These are phyloP conservation scores for Boechera divaricarpa DNA, from an alignment of 345 rosid species.

Conservation along the genomic window DNA sequence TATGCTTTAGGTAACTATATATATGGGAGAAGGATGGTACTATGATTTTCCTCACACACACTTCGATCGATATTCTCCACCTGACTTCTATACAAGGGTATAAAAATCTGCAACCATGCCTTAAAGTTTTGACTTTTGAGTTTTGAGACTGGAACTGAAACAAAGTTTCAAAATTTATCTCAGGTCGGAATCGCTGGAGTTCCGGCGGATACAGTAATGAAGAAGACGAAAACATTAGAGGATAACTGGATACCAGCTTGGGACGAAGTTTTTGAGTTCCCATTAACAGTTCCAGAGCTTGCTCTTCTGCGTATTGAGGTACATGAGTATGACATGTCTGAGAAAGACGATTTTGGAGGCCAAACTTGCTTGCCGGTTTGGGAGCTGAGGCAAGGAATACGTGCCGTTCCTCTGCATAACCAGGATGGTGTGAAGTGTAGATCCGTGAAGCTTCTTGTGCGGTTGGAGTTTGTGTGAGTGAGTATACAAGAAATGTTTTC, in stretches of 20 bases:
- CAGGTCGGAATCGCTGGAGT: conserved; percentile 94
- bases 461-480: conserved; percentile 56
- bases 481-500: neutral
- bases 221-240: conserved; percentile 72
- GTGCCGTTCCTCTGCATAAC: conserved; percentile 62
- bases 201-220: conserved; percentile 71
- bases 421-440: conserved; percentile 63
- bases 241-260: conserved; percentile 83
- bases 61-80: conserved; percentile 80
- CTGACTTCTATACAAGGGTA: conserved; percentile 87
- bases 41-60: conserved; percentile 73
- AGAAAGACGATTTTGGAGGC: conserved; percentile 93
- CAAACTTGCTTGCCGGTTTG: conserved; percentile 83
- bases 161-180: conserved; percentile 2
- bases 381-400: conserved; percentile 75
- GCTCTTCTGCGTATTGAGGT: conserved; percentile 85
- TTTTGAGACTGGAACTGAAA: conserved; percentile 10
- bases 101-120: conserved; percentile 1
- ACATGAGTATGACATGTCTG: conserved; percentile 87
- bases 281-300: conserved; percentile 81
- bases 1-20: conserved; percentile 64
- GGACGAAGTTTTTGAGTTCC: conserved; percentile 86
- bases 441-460: conserved; percentile 77
- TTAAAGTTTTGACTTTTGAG: neutral
- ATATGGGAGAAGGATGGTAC: conserved; percentile 96